Percentiles rank a stretch among this genome's conserved stretches.
phyloP scores from a whole-genome alignment of 2,329 filamentous ascomycete species.

The Diplodia corticola region DNA sequence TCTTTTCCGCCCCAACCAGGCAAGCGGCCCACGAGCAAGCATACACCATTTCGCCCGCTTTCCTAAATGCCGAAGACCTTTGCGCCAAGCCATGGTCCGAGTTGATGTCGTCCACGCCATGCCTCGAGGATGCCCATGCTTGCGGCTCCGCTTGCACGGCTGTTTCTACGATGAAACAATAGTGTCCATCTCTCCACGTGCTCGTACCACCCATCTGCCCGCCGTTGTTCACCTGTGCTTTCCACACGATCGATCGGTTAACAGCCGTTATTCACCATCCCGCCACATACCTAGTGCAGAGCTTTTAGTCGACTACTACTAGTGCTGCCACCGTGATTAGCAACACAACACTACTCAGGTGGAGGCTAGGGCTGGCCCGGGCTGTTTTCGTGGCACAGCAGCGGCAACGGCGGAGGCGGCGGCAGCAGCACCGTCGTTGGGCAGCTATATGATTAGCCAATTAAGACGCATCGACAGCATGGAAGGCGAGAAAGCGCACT shows the following conservation, averaged over 20 bases:
- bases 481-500: background rate
- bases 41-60: background rate
- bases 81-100: background rate
- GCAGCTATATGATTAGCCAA: background rate
- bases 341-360: background rate
- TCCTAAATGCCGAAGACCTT: background rate
- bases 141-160: background rate
- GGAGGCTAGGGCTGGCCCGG: background rate
- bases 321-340: background rate
- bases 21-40: background rate
- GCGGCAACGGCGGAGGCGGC: background rate
- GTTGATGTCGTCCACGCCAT: background rate
- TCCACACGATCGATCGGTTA: background rate
- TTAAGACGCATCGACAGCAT: background rate
- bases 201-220: background rate
- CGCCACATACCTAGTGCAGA: background rate
- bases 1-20: background rate
- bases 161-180: background rate
- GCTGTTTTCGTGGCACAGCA: background rate
- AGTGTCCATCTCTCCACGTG: background rate
- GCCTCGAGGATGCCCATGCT: background rate
- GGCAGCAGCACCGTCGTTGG: background rate
- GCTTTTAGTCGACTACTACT: background rate
- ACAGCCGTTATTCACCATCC: background rate
- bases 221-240: background rate